These are phyloP conservation scores for Helicocarpus griseus DNA, from an alignment of 2,329 filamentous ascomycete species.

Conservation along the genomic window DNA sequence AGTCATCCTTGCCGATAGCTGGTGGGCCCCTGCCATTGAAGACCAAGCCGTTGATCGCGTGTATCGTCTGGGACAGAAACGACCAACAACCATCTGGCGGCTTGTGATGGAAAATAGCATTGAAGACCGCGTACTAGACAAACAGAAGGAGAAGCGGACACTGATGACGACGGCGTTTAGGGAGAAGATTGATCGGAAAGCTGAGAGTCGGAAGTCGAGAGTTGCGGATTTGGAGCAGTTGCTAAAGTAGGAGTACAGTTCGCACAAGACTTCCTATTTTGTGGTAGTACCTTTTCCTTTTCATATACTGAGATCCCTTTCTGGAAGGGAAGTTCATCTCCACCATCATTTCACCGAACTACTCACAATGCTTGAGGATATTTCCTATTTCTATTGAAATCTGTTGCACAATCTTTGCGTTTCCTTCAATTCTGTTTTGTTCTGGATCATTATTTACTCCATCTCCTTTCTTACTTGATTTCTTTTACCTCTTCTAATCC, in stretches of 20 bases:
- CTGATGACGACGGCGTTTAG: slow-evolving; percentile 70
- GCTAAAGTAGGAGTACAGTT: slow-evolving; percentile 11
- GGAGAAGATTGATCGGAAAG: slow-evolving; percentile 50
- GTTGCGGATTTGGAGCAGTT: slow-evolving; percentile 40
- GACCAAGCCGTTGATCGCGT: slow-evolving; percentile 86
- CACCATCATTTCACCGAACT: neutral
- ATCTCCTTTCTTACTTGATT: neutral
- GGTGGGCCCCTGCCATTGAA: slow-evolving; percentile 91
- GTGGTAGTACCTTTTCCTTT: neutral
- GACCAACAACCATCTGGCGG: slow-evolving; percentile 68
- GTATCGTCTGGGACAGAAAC: slow-evolving; percentile 72
- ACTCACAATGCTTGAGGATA: neutral
- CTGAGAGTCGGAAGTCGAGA: slow-evolving; percentile 44
- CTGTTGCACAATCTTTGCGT: neutral
- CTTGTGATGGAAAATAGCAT: slow-evolving; percentile 72
- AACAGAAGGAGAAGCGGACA: slow-evolving; percentile 70
- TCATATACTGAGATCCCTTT: neutral
- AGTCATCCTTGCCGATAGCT: slow-evolving; percentile 72
- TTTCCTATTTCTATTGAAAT: neutral
- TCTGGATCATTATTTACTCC: neutral
- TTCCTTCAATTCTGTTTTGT: neutral
- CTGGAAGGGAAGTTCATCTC: neutral
- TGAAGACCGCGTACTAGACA: slow-evolving; percentile 68
- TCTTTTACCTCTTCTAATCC: neutral
- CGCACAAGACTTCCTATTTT: neutral